Conservation (phyloP, 2,329 filamentous ascomycete genomes). For the Pseudomassariella vexata region DNA sequence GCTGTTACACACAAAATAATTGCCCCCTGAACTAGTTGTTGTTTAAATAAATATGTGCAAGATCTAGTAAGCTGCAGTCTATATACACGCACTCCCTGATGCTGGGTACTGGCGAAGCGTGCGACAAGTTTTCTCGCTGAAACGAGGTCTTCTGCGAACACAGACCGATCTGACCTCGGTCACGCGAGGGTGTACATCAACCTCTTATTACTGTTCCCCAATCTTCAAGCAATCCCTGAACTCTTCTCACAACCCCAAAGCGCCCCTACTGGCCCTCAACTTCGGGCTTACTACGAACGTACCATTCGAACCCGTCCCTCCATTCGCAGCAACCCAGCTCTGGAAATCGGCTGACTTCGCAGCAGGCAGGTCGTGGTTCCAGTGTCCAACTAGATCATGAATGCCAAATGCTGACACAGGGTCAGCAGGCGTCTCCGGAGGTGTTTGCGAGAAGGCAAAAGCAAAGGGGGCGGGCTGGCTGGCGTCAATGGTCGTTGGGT, state of each 20-base stretch:
- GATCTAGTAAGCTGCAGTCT: no score
- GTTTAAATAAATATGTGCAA: no score
- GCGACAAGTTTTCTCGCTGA: no score
- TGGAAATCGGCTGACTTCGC: conserved; percentile 28
- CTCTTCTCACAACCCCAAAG: no score
- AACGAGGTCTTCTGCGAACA: no score
- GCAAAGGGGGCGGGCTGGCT: conserved; percentile 30
- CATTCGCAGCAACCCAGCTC: conserved; percentile 22
- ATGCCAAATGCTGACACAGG: conserved; percentile 32
- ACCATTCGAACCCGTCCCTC: background rate
- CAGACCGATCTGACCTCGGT: no score
- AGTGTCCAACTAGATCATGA: conserved; percentile 36
- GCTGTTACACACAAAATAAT: no score
- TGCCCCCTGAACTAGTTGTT: no score
- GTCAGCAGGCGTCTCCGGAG: conserved; percentile 30
- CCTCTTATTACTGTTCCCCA: no score
- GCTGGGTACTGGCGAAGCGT: no score
- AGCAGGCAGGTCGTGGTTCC: conserved; percentile 28
- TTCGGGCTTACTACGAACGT: background rate
- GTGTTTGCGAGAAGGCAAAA: conserved; percentile 30
- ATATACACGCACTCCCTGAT: no score
- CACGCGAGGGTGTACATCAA: no score
- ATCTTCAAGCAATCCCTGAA: conserved; percentile 4
- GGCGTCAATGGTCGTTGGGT: conserved; percentile 30
- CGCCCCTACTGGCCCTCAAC: conserved; percentile 9